These are phyloP conservation scores for Termitomyces sp. DNA, from an alignment of 768 basidiomycete genomes.

Conservation along the genomic window DNA sequence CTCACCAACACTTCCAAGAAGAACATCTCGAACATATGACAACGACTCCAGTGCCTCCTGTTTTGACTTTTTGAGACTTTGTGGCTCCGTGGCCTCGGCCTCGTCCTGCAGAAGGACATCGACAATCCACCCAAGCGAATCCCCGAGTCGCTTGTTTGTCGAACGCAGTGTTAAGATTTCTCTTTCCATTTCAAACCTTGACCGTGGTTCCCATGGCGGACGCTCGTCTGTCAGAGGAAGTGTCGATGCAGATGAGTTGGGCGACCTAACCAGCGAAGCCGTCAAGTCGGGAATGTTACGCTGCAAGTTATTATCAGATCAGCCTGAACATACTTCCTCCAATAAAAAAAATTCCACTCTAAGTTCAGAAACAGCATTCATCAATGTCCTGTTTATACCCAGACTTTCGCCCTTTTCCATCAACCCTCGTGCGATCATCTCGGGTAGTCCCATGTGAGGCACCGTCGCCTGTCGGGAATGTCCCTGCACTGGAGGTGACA, in stretches of 20 bases:
- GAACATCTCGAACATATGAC: constrained; percentile 70
- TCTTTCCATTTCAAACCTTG: constrained; percentile 65
- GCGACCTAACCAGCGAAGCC: constrained; percentile 56
- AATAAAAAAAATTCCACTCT: constrained; percentile 37
- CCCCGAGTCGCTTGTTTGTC: constrained; percentile 61
- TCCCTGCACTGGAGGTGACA: constrained; percentile 10
- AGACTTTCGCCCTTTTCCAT: constrained; percentile 73
- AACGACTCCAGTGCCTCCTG: constrained; percentile 71
- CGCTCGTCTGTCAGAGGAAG: constrained; percentile 65
- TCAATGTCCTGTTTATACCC: constrained; percentile 79
- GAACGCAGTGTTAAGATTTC: constrained; percentile 48
- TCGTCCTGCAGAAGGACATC: constrained; percentile 62
- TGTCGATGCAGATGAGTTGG: constrained; percentile 38
- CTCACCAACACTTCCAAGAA: constrained; percentile 45
- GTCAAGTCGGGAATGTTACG: constrained; percentile 85
- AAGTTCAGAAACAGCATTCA: constrained; percentile 75
- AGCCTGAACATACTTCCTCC: background rate
- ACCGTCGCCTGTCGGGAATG: constrained; percentile 36
- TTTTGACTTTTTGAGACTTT: constrained; percentile 35
- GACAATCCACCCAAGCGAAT: constrained; percentile 70
- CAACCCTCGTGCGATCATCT: constrained; percentile 66
- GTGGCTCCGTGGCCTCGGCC: constrained; percentile 31
- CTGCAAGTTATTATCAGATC: constrained; percentile 27
- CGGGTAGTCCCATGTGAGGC: constrained; percentile 53
- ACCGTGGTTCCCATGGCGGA: constrained; percentile 63